phyloP scores from a whole-genome alignment of 176 grass and related monocot species.

The Thinopyrum elongatum region DNA sequence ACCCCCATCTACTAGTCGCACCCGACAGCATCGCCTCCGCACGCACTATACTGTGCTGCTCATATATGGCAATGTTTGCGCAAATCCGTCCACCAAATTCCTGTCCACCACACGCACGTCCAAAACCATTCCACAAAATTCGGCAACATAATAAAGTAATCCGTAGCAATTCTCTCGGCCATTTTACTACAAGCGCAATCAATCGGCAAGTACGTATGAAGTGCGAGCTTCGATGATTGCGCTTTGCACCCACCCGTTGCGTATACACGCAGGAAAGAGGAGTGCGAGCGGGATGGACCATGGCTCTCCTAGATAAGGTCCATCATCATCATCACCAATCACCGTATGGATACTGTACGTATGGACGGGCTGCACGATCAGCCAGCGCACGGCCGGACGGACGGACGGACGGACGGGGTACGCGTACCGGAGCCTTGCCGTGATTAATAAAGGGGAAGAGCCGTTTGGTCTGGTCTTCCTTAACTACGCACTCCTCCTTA shows the following conservation, averaged over 20 bases:
- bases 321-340: background rate
- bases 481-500: constrained; percentile 27
- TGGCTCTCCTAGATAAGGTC: background rate
- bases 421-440: background rate
- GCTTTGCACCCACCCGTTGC: background rate
- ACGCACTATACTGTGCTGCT: background rate
- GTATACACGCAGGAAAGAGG: background rate
- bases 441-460: constrained; percentile 23
- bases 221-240: background rate
- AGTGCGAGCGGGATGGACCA: background rate
- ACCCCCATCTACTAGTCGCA: background rate
- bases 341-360: background rate
- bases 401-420: background rate
- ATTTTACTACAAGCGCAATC: too few species aligned
- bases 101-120: too few species aligned
- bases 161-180: too few species aligned
- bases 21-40: background rate
- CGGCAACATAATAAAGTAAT: too few species aligned
- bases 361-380: too few species aligned
- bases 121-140: too few species aligned
- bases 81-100: background rate
- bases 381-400: background rate
- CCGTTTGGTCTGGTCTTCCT: constrained; percentile 45
- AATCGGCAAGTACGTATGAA: too few species aligned
- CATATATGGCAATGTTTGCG: background rate